A percentile compares a stretch with the other conserved stretches of the same genome.
Evolutionary conservation across 768 basidiomycete species (phyloP).

Genomic region (Scleroderma citrinum): DNA sequence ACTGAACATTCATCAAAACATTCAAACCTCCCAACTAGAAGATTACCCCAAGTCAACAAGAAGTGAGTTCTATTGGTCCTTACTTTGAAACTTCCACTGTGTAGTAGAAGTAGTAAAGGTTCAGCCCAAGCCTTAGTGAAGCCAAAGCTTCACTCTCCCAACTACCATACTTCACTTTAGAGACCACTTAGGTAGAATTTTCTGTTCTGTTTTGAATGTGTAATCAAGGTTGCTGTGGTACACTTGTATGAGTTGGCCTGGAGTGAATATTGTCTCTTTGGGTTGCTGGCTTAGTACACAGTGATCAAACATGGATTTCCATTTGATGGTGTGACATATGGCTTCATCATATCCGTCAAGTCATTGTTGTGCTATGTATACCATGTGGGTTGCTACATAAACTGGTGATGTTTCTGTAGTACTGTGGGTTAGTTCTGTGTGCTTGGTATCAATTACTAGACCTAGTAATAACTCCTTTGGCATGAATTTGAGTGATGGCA

Average conservation of each 20-base stretch:
- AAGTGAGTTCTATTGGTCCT: too few species aligned
- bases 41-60: too few species aligned
- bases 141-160: too few species aligned
- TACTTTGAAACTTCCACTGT: too few species aligned
- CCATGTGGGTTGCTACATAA: slow-evolving; percentile 14
- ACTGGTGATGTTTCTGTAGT: slow-evolving; percentile 8
- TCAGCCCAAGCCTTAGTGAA: too few species aligned
- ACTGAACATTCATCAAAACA: too few species aligned
- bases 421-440: not conserved
- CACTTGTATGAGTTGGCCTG: slow-evolving; percentile 25
- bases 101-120: too few species aligned
- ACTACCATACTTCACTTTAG: too few species aligned
- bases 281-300: slow-evolving; percentile 23
- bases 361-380: slow-evolving; percentile 25
- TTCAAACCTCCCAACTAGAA: too few species aligned
- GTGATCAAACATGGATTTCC: slow-evolving; percentile 25
- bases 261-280: slow-evolving; percentile 25
- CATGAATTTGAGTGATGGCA: slow-evolving; percentile 13
- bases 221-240: slow-evolving; percentile 22
- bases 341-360: slow-evolving; percentile 24
- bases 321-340: slow-evolving; percentile 15
- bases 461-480: slow-evolving; percentile 32
- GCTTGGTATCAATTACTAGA: slow-evolving; percentile 22
- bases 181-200: too few species aligned
- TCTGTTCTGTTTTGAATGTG: slow-evolving; percentile 23